Base-by-base conservation (phyloP, 2,329 filamentous ascomycete species). In the Arthrobotrys iridis region DNA sequence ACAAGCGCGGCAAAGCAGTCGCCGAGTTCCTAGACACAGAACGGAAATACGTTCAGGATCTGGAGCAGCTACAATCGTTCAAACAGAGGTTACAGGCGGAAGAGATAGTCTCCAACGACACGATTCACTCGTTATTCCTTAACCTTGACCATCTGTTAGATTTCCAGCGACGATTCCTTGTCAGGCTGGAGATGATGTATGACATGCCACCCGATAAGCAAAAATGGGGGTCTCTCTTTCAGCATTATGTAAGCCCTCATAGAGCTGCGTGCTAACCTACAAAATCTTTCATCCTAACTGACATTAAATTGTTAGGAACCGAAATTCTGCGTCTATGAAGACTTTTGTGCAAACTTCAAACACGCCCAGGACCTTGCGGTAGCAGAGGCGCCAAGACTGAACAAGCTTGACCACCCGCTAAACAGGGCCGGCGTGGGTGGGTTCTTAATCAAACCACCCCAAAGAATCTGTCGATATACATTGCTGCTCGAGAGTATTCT, bases 141-240 rank as follows among this genome's bases (percentile, higher is more conserved):
- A 99, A 99, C 83, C 89, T 98, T 80, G 97, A 98, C 81, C 89
- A 91, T 28, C 91, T 99, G 52, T 87, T 99, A 60, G 95, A 99
- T 82, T 97, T 97, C 81, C 94, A 98, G 81, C 90, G 96, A 77
- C 89, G 93, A 26, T 98, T 99, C 80, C 85, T 99, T 52, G 98
- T 99, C 80, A 90, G 93, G 65, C 92, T 99, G 77, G 95, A 99
- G 83, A 96, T 96, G 26, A 96, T 93, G 37, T 97, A 98, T 80
- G 93, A 92, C 2, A 88, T 93, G 83, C 87, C 92, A 0, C 86
- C 90, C 76, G 84, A 87, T 2, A 86, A 88, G 76, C 95, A 99
- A 82, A 91, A 94, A 81, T 99, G 95, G 95, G 95, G 95, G n/a
- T 86, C 89, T n/a, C 88, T 96, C 0, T 98, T 98, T 81, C 87